phyloP scores from a whole-genome alignment of 1,284 basidiomycete species.

The Sanghuangporus sanghuang region DNA sequence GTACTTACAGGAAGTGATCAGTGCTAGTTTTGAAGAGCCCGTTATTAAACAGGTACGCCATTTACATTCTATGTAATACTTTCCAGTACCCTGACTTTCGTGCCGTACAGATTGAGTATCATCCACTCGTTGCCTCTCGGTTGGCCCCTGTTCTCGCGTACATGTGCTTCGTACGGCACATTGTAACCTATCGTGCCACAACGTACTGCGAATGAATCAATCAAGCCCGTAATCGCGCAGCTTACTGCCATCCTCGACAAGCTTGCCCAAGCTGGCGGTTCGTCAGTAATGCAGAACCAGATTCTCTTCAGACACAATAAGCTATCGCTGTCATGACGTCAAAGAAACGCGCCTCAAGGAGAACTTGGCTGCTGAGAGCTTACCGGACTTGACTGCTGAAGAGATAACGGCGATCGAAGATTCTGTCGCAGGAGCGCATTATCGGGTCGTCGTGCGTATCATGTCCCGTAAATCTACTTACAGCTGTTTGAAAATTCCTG shows the following conservation, averaged over 20 bases:
- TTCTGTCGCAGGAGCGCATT: slow-evolving; percentile 57
- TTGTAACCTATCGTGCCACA: slow-evolving; percentile 53
- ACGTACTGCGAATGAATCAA: slow-evolving; percentile 49
- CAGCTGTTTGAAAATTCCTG: too few relatives aligned
- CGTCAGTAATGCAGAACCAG: slow-evolving; percentile 44
- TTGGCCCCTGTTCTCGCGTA: slow-evolving; percentile 50
- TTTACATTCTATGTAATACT: not conserved
- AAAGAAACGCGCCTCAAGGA: slow-evolving; percentile 66
- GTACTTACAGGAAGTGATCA: slow-evolving; percentile 60
- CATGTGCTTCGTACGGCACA: slow-evolving; percentile 62
- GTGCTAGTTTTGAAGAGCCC: slow-evolving; percentile 49
- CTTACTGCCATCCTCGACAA: slow-evolving; percentile 44
- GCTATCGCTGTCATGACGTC: slow-evolving; percentile 70
- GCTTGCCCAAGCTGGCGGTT: slow-evolving; percentile 20
- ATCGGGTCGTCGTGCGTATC: slow-evolving; percentile 41
- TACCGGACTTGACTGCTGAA: slow-evolving; percentile 53
- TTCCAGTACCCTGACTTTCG: not conserved
- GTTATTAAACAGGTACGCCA: slow-evolving; percentile 72
- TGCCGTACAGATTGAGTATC: slow-evolving; percentile 63
- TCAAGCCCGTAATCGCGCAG: slow-evolving; percentile 33
- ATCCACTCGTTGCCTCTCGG: slow-evolving; percentile 71
- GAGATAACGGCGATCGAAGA: slow-evolving; percentile 62
- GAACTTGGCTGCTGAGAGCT: slow-evolving; percentile 49
- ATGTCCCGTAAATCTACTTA: slow-evolving; percentile 23
- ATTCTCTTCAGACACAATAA: slow-evolving; percentile 51